These are phyloP conservation scores for Vaccinium darrowii DNA, from an alignment of 148 eudicot species.

Conservation along the genomic window DNA sequence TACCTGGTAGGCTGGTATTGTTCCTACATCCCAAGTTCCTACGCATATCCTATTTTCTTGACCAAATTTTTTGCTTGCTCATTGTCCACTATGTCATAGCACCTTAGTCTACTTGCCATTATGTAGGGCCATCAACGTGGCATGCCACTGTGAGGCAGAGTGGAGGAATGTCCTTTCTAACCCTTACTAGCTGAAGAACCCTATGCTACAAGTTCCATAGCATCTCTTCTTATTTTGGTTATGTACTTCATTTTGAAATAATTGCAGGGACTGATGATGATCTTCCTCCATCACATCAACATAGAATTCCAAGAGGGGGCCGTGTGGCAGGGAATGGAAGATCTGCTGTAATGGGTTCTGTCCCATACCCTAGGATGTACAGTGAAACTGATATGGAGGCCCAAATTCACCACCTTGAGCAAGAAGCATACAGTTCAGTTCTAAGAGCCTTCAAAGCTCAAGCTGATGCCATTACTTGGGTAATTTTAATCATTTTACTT, in stretches of 20 bases:
- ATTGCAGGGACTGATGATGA: slow-evolving; percentile 69
- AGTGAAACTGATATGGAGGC: slow-evolving; percentile 59
- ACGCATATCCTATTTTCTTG: not conserved
- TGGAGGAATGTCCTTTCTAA: not conserved
- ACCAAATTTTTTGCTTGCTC: not conserved
- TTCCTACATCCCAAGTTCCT: not conserved
- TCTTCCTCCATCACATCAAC: slow-evolving; percentile 57
- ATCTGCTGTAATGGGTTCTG: slow-evolving; percentile 40
- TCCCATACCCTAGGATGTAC: slow-evolving; percentile 42
- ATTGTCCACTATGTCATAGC: not conserved
- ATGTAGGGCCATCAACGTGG: not conserved
- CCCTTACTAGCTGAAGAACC: not conserved
- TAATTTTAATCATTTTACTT: slow-evolving; percentile 21
- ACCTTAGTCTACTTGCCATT: not conserved
- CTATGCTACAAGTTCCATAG: not conserved
- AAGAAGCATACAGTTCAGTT: slow-evolving; percentile 68
- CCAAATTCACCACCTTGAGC: slow-evolving; percentile 64
- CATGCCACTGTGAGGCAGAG: not conserved
- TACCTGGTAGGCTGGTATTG: not conserved
- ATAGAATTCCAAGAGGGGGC: slow-evolving; percentile 49
- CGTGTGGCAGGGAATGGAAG: slow-evolving; percentile 55
- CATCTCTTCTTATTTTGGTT: not conserved
- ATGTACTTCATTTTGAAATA: slow-evolving; percentile 13
- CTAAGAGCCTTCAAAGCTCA: slow-evolving; percentile 77
- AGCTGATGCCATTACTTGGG: slow-evolving; percentile 79